phyloP scores from a whole-genome alignment of 345 rosid species.

The Chamaenerion angustifolium region DNA sequence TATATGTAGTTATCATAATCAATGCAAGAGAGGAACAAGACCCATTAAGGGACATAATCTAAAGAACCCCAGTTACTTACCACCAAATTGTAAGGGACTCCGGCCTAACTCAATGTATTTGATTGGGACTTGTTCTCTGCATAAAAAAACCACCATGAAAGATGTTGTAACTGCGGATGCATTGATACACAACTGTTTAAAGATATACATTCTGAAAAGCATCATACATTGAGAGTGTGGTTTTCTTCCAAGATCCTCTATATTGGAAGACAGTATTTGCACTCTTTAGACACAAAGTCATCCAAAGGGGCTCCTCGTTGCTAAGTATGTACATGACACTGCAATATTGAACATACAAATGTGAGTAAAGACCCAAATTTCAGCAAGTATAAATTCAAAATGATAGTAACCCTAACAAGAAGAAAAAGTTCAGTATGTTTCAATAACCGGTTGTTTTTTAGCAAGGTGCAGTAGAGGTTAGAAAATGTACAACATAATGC shows the following conservation, averaged over 20 bases:
- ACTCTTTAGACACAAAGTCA: slow-evolving; percentile 49
- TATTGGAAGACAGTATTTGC: slow-evolving; percentile 41
- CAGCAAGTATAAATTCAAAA: neutral
- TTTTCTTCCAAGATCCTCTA: slow-evolving; percentile 86
- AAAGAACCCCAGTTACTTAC: slow-evolving; percentile 16
- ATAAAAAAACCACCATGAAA: neutral
- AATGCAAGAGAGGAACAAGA: neutral
- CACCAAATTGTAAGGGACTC: slow-evolving; percentile 49
- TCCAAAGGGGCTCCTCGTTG: slow-evolving; percentile 91
- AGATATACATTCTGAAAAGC: neutral
- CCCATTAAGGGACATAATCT: neutral
- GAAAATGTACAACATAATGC: no score
- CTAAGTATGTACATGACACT: slow-evolving; percentile 83
- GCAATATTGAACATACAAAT: slow-evolving; percentile 4
- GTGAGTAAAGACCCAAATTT: neutral
- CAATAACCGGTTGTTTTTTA: no score
- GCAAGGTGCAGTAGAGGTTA: no score
- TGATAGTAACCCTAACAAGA: no score
- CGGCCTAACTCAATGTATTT: slow-evolving; percentile 20
- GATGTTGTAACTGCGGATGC: neutral
- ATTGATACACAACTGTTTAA: neutral
- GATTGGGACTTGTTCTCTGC: slow-evolving; percentile 47
- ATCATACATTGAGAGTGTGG: slow-evolving; percentile 41
- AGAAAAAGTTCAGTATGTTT: no score
- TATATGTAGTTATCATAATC: no score